Base-by-base conservation (phyloP, 2,329 filamentous ascomycete species). In the Colletotrichum sp. region DNA sequence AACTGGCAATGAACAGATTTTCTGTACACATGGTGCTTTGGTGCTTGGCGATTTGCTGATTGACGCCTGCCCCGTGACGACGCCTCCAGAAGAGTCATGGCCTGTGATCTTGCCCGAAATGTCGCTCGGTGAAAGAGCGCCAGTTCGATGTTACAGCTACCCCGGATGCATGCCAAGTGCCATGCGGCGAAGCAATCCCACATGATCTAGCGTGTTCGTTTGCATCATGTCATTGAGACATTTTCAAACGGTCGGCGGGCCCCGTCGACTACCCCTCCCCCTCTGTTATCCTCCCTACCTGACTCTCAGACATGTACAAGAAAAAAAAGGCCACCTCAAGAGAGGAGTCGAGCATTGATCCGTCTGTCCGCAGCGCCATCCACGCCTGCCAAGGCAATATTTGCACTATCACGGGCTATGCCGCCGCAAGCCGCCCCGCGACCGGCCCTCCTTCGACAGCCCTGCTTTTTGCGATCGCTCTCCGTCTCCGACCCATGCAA, bases 371-470 rank as follows among this genome's bases (percentile, higher is more conserved):
- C 62, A 62, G 39, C 72, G 69, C 69, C 72, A 64, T 76, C 26
- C 63, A 68, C 69, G 26, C 68, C 30, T 49, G 63, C 69, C 73
- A 68, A 76, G 69, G 39, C 69, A 4, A 69, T 26, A 28, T n/a
- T 44, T 68, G 44, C 44, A 59, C 49, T 68, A 6, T 49, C 18
- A 49, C 34, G 15, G n/a, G 28, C 62, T 75, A 55, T 72, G 69
- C 76, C 73, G 73, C 64, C 73, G 62, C 57, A 76, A 77, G 69
- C 72, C 76, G 76, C 72, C 57, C 72, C 73, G 64, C 63, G 63
- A 69, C 76, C 72, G 72, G 76, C 63, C 59, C 59, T 44, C 52
- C 30, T 71, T 59, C 67, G 68, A 66, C 68, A 76, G 72, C 75
- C 67, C 55, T 75, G 28, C 21, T 64, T 71, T 74, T 52, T 26